Percentiles rank a stretch among this genome's conserved stretches.
These are phyloP conservation scores for Aspergillus sp. DNA, from an alignment of 2,329 filamentous ascomycete genomes.

Conservation along the genomic window DNA sequence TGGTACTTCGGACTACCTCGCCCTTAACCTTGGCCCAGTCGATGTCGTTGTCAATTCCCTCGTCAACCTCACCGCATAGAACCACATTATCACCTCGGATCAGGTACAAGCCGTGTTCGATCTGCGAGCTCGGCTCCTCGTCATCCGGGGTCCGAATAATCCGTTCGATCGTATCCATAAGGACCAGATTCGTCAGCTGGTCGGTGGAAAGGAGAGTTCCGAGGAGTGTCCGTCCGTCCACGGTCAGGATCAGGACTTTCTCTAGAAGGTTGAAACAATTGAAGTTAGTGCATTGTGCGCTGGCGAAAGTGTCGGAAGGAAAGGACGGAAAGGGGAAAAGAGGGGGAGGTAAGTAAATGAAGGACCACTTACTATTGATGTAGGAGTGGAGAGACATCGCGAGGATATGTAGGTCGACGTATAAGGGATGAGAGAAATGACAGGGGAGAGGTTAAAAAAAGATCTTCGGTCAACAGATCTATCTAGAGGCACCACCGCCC, in stretches of 20 bases:
- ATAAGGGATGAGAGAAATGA: neutral
- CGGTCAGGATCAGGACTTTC: conserved; percentile 87
- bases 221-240: conserved; percentile 82
- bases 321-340: neutral
- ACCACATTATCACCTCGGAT: conserved; percentile 94
- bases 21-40: conserved; percentile 91
- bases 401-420: conserved; percentile 6
- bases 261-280: conserved; percentile 53
- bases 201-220: conserved; percentile 85
- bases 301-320: neutral
- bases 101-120: conserved; percentile 84
- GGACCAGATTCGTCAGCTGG: conserved; percentile 87
- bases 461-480: neutral
- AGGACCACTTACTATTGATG: conserved; percentile 50
- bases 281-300: conserved; percentile 8
- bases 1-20: conserved; percentile 77
- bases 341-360: neutral
- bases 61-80: conserved; percentile 84
- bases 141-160: conserved; percentile 86
- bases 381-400: conserved; percentile 55
- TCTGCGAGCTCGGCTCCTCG: conserved; percentile 73
- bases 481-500: neutral
- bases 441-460: neutral
- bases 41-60: conserved; percentile 83
- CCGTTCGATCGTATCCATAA: conserved; percentile 80